A percentile compares a stretch with the other conserved stretches of the same genome.
These are phyloP conservation scores for Kalmanozyma brasiliensis DNA, from an alignment of 1,284 basidiomycete species.

Conservation along the genomic window DNA sequence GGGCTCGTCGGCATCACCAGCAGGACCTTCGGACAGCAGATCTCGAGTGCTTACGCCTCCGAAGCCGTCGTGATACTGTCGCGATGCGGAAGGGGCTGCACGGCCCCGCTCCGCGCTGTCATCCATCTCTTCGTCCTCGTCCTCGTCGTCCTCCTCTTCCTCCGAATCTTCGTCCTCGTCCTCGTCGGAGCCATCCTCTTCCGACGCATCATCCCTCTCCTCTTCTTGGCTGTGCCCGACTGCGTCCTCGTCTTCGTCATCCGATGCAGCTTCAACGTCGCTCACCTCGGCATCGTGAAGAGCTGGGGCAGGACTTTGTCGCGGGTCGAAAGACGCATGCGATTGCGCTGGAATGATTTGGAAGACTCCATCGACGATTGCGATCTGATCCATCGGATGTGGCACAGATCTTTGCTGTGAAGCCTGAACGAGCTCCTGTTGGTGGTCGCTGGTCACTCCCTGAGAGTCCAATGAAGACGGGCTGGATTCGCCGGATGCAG, in stretches of 20 bases:
- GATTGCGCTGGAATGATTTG: slow-evolving; percentile 23
- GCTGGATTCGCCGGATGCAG: neutral
- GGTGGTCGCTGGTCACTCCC: neutral
- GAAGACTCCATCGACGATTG: slow-evolving; percentile 33
- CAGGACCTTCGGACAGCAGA: slow-evolving; percentile 28
- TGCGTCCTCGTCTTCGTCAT: neutral
- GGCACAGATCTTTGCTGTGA: slow-evolving; percentile 3
- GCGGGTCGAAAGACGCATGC: neutral
- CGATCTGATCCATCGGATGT: slow-evolving; percentile 37
- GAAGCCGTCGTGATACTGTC: slow-evolving; percentile 13
- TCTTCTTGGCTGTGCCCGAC: slow-evolving; percentile 5
- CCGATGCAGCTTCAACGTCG: slow-evolving; percentile 3
- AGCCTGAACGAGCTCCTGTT: neutral
- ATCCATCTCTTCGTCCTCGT: slow-evolving; percentile 11
- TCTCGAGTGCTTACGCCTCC: slow-evolving; percentile 16
- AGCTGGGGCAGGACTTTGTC: neutral
- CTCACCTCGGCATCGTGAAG: slow-evolving; percentile 1
- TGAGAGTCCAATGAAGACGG: slow-evolving; percentile 6
- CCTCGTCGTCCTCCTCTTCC: slow-evolving; percentile 4
- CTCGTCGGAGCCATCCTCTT: slow-evolving; percentile 1
- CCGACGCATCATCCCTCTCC: neutral
- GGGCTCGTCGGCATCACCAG: slow-evolving; percentile 39
- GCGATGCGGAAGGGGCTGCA: neutral
- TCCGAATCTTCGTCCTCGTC: slow-evolving; percentile 14
- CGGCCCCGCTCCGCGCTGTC: slow-evolving; percentile 2